These are phyloP conservation scores for Vicia sativa DNA, from an alignment of 306 rosid genomes.

Conservation along the genomic window DNA sequence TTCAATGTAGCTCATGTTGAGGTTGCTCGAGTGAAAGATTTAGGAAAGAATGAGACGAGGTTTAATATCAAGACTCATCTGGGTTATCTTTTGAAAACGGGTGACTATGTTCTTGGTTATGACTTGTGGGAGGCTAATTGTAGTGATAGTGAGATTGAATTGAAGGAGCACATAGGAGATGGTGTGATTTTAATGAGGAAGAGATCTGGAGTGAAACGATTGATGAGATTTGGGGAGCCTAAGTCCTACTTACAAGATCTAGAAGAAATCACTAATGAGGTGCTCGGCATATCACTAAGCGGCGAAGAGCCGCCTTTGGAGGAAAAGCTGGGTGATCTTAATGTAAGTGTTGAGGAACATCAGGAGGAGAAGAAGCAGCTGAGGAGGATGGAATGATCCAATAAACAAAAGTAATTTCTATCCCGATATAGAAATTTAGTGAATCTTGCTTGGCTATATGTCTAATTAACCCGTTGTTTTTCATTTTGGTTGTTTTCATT, in stretches of 20 bases:
- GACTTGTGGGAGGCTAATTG: conserved; percentile 57
- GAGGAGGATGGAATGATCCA: conserved; percentile 47
- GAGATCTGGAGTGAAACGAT: conserved; percentile 64
- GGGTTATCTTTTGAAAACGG: conserved; percentile 68
- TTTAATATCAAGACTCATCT: conserved; percentile 74
- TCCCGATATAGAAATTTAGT: background rate
- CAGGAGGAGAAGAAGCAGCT: conserved; percentile 46
- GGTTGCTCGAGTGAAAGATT: conserved; percentile 72
- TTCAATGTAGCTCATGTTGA: conserved; percentile 68
- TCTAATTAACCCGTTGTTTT: no score
- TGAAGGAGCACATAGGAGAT: conserved; percentile 63
- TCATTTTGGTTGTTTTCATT: no score
- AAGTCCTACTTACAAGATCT: conserved; percentile 57
- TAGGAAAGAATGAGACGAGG: conserved; percentile 70
- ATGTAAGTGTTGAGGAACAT: conserved; percentile 39
- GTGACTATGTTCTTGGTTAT: conserved; percentile 82
- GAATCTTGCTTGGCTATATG: background rate
- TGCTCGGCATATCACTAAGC: conserved; percentile 40
- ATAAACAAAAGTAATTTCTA: conserved; percentile 24
- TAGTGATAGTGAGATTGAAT: conserved; percentile 50
- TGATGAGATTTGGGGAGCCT: conserved; percentile 49
- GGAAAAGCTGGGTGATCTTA: conserved; percentile 67
- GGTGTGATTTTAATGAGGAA: conserved; percentile 63
- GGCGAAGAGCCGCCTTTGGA: conserved; percentile 24
- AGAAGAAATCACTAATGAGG: conserved; percentile 63